A percentile compares a stretch with the other conserved stretches of the same genome.
Conservation (phyloP, 768 basidiomycete genomes). For the Kwoniella heveanensis region DNA sequence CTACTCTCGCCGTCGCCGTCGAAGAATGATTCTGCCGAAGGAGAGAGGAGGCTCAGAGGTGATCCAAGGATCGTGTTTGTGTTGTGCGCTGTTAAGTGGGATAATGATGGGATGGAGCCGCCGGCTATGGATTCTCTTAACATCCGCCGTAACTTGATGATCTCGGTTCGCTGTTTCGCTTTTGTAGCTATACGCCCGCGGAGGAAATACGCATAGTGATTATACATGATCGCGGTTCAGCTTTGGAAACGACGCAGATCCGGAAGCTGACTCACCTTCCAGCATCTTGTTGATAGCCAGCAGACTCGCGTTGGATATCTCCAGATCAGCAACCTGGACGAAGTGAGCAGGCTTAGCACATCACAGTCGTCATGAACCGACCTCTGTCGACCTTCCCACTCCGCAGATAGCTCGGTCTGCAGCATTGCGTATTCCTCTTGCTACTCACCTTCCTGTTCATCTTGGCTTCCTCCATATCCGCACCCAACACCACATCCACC, state of each 20-base stretch:
- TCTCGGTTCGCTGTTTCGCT: constrained; percentile 47
- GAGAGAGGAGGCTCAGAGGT: constrained; percentile 15
- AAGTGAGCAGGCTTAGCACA: background rate
- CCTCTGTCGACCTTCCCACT: too few species aligned
- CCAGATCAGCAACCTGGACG: constrained; percentile 53
- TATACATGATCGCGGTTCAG: too few species aligned
- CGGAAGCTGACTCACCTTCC: constrained; percentile 38
- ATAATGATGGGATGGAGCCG: background rate
- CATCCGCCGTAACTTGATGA: constrained; percentile 38
- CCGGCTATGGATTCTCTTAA: constrained; percentile 40
- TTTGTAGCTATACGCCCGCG: constrained; percentile 31
- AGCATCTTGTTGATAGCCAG: constrained; percentile 51
- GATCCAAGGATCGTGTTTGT: background rate
- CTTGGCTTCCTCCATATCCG: constrained; percentile 40
- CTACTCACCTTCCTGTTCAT: constrained; percentile 39
- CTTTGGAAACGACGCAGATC: too few species aligned
- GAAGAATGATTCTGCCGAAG: constrained; percentile 6
- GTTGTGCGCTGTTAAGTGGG: background rate
- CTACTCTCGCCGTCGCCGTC: constrained; percentile 16
- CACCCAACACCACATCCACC: constrained; percentile 18
- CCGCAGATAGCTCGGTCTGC: too few species aligned
- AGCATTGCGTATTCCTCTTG: too few species aligned
- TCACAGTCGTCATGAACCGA: too few species aligned
- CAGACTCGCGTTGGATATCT: constrained; percentile 52
- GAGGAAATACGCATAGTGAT: too few species aligned